Base-by-base conservation (phyloP, 1,284 basidiomycete species). In the Agroathelia rolfsii region DNA sequence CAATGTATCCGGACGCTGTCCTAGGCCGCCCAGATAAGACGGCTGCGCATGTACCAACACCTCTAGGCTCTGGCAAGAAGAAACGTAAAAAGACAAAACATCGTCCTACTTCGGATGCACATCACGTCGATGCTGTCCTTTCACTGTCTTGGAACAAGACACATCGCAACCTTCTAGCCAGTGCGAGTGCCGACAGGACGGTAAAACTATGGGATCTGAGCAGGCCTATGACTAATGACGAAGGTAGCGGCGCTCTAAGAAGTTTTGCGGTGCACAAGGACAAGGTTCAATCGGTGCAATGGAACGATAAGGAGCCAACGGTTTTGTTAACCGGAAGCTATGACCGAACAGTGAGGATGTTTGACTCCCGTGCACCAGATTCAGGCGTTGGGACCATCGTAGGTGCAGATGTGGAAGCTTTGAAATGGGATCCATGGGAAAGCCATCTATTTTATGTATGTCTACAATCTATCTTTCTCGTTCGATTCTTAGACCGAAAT, bases 151-250 rank as follows among this genome's bases (percentile, higher is more conserved):
- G 95, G 93, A 97, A 97, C 52, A 77, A 71, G 34, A 66, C 72
- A 6, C 90, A 90, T 50, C 71, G 92, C 25, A 92, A 96, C 52
- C 62, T 98, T 34, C 69, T 99, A 3, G 87, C 93, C 0, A 92
- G 87, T 30, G 87, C 88, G 2, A 89, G 84, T 27, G 94, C 95
- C 1, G 95, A 99, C 58, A 72, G 76, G 34, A 98, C 95, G 0
- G 87, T 99, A 41, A 98, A 98, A 59, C 61, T 99, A 13, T 98
- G 94, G 95, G 95, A 99, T 61, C 65, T 99, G 36, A 83, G 73
- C 25, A 69, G 86, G 18, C 60, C 62, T 28, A 64, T 62, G 12
- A 49, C 45, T 5, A 71, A 65, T 5, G 61, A 61, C 6, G 60
- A 45, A 16, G 51, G 41, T 0, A 43, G 55, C 14, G 76, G 64